Conservation (phyloP, 371 early-diverging fungal genomes). For the Conidiobolus coronatus region DNA sequence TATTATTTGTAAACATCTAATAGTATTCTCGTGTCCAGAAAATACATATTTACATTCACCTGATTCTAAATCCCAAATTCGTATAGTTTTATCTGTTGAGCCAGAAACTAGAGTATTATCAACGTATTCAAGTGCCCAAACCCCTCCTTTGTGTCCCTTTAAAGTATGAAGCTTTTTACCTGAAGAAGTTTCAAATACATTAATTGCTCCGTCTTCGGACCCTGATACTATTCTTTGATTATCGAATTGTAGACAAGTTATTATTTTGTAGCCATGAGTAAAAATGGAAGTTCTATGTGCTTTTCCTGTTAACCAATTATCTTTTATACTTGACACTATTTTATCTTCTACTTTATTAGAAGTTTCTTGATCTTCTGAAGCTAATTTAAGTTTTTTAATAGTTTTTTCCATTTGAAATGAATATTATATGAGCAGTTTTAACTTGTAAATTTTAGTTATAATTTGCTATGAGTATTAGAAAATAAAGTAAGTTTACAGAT, state of each 20-base stretch:
- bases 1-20: conserved; percentile 76
- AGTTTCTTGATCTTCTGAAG: too few species aligned
- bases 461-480: too few species aligned
- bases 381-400: too few species aligned
- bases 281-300: too few species aligned
- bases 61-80: conserved; percentile 89
- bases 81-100: conserved; percentile 90
- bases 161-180: conserved; percentile 42
- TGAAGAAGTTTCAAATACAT: conserved; percentile 64
- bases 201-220: conserved; percentile 66
- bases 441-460: too few species aligned
- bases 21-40: conserved; percentile 85
- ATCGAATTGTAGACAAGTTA: conserved; percentile 89
- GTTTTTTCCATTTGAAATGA: too few species aligned
- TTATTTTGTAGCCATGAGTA: conserved; percentile 22
- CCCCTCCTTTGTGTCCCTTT: conserved; percentile 90
- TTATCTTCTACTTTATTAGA: too few species aligned
- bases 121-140: conserved; percentile 89
- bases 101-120: conserved; percentile 83
- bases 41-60: conserved; percentile 74
- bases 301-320: too few species aligned
- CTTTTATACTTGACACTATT: too few species aligned
- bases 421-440: too few species aligned
- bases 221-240: conserved; percentile 77
- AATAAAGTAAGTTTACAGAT: too few species aligned